A percentile compares a stretch with the other conserved stretches of the same genome.
Conservation (phyloP, 2,329 filamentous ascomycete species). For the Cladophialophora yegresii region DNA sequence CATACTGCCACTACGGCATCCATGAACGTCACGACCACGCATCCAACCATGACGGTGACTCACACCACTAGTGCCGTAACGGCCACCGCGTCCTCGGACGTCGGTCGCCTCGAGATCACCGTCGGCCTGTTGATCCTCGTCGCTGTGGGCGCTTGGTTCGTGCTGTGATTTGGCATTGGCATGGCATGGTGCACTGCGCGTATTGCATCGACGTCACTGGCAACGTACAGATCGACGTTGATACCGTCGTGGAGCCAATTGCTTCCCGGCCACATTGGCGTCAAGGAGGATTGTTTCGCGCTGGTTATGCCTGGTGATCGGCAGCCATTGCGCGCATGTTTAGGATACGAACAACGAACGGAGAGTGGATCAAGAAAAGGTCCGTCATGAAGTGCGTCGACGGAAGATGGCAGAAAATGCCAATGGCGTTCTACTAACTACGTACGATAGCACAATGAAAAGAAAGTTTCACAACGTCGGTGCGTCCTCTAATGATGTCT, state of each 20-base stretch:
- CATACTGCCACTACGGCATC: background rate
- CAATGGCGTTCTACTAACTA: background rate
- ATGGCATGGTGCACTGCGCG: background rate
- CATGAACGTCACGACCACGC: background rate
- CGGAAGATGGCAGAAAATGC: background rate
- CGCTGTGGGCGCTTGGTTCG: constrained; percentile 8
- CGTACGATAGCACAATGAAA: constrained; percentile 3
- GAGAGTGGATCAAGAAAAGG: background rate
- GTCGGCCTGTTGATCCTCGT: constrained; percentile 2
- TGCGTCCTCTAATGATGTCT: background rate
- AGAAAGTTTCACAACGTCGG: background rate
- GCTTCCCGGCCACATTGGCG: background rate
- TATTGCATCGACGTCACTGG: background rate
- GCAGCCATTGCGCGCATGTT: background rate
- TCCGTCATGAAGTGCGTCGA: background rate
- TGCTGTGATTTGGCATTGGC: constrained; percentile 14
- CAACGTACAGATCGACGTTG: background rate
- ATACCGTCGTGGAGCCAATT: background rate
- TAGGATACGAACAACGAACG: background rate
- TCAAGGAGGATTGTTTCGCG: background rate
- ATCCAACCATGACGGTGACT: background rate
- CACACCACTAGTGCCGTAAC: background rate
- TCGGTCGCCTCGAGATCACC: constrained; percentile 2
- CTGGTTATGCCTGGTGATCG: background rate
- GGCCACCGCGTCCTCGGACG: background rate